Evolutionary conservation across 129 eudicot species (phyloP), one percentile per base, ranked within the genome.

Genomic region (Logfia minima): DNA sequence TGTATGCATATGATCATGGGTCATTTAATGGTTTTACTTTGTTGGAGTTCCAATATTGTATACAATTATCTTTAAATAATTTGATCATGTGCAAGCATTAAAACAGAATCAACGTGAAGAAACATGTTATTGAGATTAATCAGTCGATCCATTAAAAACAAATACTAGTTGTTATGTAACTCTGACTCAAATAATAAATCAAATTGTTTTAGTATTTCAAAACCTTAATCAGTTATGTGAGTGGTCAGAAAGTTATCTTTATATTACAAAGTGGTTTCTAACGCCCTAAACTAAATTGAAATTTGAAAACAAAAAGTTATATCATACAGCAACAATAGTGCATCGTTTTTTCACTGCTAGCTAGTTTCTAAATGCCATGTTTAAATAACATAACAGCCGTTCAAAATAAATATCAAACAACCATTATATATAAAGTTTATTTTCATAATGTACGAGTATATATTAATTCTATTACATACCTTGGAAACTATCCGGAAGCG

Each of bases 401-500:
- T 39, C 48, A 8, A 60, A 23, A 6, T 0, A 11, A 62, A 62
- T 2, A 63, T 22, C 13, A 19, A 0, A 34, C 10, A 26, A 26
- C 19, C 6, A 63, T 26, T 26, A 9, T 26, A 23, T 18, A 55
- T 29, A 28, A 9, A 64, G 10, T 5, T 64, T 17, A 28, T 1
- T 64, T 28, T 56, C 43, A 11, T 29, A 29, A 26, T 4, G 23
- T 26, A 62, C 39, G 39, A 35, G 24, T 18, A 60, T 3, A 4
- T 60, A 3, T 64, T 64, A 14, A 28, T 32, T 11, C 9, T 7
- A 8, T 39, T 39, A 39, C 18, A 48, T 56, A 84, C 87, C 63
- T 84, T 80, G 65, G 87, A 84, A 34, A 84, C 79, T 8, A 84
- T 74, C 11, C 75, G 80, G 18, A 23, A 70, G 1, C 86, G 83